Conservation (phyloP, 345 rosid genomes). For the Eucalyptus cladocalyx region DNA sequence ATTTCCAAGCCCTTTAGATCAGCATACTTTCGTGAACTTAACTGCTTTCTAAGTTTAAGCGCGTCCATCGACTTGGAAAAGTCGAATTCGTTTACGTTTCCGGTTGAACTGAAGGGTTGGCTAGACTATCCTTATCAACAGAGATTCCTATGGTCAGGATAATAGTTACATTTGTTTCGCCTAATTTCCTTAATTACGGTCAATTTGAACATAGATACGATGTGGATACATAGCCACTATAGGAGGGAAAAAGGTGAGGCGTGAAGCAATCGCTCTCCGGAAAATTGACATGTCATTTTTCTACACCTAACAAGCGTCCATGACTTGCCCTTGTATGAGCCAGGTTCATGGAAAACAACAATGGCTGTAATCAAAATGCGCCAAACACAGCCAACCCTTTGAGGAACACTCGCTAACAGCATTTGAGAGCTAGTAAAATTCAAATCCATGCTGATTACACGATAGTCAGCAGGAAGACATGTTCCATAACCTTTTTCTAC, state of each 20-base stretch:
- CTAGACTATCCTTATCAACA: background rate
- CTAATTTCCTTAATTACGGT: background rate
- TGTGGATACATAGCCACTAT: background rate
- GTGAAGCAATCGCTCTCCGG: background rate
- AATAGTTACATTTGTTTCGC: background rate
- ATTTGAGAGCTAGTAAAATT: background rate
- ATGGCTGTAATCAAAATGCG: background rate
- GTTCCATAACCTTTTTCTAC: background rate
- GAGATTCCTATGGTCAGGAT: background rate
- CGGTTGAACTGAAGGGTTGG: background rate
- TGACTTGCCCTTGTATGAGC: background rate
- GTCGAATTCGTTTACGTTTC: background rate
- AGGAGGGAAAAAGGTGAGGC: background rate
- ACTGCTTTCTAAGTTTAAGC: background rate
- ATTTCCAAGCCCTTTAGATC: background rate
- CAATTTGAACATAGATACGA: background rate
- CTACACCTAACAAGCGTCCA: background rate
- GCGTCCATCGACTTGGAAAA: background rate
- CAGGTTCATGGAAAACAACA: background rate
- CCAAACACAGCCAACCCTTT: background rate
- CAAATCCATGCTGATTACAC: background rate
- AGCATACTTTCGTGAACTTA: background rate
- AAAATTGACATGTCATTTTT: background rate
- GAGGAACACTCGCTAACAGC: background rate
- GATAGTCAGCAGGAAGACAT: background rate